Evolutionary conservation across 2,329 filamentous ascomycete genomes (phyloP), one percentile per base, ranked within the genome.

Genomic region (Beauveria pseudobassiana): DNA sequence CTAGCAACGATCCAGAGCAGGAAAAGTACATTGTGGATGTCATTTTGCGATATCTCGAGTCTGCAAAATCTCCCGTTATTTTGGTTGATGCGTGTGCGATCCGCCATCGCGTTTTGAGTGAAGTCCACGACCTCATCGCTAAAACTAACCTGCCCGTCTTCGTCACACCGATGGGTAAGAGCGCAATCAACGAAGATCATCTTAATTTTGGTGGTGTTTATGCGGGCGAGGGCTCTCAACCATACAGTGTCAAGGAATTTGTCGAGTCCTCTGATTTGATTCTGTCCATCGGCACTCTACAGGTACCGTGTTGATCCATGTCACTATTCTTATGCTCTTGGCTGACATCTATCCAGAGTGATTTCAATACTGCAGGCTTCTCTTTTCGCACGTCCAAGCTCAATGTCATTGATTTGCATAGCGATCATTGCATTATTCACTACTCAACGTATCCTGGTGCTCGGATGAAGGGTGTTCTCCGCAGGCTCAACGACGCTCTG

Each of bases 131-230:
- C 8, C 78, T 96, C 18, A 78, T 96, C 57, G 79, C 87, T 63
- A 90, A 87, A 73, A 90, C 90, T 1, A 80, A 84, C 4, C 78
- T 96, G 8, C 91, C 92, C 5, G 88, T 90, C 0, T 96, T 95
- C 68, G 89, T 93, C n/a, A 89, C 91, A 0, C 90, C 91, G 2
- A 96, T 96, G 89, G 91, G 91, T 52, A 96, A 96, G 76, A 85
- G 91, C 20, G 89, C 89, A 22, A 83, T 96, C 52, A 83, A 95
- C 68, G 91, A 96, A 74, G 83, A 82, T 2, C 81, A 89, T 52
- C 78, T 82, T n/a, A 89, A 84, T 69, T 96, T 88, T 67, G 89
- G 89, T 24, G 92, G 92, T 65, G 89, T 96, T 5, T 96, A 96
- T 72, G 88, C 89, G 9, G 92, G 92, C n/a, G 82, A 82, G 63